Evolutionary conservation across 192 early-diverging fungal genomes (phyloP).

Genomic region (Rhizophagus prolifer): DNA sequence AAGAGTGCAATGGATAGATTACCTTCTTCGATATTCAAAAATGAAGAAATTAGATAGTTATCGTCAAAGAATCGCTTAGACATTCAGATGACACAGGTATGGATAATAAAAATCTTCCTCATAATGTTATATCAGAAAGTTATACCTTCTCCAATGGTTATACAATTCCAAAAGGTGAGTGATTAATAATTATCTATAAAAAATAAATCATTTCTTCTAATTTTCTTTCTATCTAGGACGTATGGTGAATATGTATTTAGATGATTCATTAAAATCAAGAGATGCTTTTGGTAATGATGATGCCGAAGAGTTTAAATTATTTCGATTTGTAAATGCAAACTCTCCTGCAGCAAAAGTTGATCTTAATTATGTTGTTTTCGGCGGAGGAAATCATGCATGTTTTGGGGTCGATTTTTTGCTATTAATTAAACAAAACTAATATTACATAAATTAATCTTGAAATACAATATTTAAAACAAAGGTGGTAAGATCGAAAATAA

Average conservation of each 20-base stretch:
- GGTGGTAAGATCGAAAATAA: not conserved
- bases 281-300: not conserved
- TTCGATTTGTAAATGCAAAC: constrained; percentile 21
- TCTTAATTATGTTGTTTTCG: not conserved
- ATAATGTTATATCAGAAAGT: not conserved
- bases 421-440: no score
- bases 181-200: no score
- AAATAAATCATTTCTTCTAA: no score
- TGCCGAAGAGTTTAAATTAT: constrained; percentile 22
- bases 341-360: constrained; percentile 18
- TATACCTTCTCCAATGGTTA: constrained; percentile 13
- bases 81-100: not conserved
- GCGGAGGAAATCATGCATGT: not conserved
- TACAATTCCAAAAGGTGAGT: constrained; percentile 14
- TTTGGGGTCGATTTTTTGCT: no score
- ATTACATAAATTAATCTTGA: not conserved
- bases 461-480: constrained; percentile 7
- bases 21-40: not conserved
- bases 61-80: constrained; percentile 8
- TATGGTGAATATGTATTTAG: not conserved
- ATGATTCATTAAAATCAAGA: not conserved
- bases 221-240: not conserved
- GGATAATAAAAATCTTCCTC: not conserved
- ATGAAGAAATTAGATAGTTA: constrained; percentile 19
- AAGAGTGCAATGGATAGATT: not conserved